phyloP scores from a whole-genome alignment of 768 basidiomycete species.

The Russula sp. region DNA sequence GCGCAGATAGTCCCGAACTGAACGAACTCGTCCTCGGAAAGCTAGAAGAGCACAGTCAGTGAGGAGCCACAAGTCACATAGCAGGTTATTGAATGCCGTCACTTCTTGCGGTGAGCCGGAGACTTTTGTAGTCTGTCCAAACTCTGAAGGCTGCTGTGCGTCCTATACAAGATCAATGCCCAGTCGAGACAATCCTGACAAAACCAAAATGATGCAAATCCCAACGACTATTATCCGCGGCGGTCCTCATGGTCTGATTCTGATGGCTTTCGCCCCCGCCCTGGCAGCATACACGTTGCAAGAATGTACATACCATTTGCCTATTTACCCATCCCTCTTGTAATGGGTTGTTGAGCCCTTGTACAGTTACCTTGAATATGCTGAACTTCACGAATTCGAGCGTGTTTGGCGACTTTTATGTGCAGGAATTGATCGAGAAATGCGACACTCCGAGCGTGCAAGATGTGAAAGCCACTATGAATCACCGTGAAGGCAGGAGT shows the following conservation, averaged over 20 bases:
- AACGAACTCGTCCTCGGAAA: slow-evolving; percentile 25
- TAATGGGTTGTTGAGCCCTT: background rate
- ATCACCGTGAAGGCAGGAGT: slow-evolving; percentile 21
- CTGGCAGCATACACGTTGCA: slow-evolving; percentile 21
- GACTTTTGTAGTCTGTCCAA: background rate
- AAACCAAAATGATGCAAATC: slow-evolving; percentile 6
- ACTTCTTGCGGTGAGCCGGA: slow-evolving; percentile 5
- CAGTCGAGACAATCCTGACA: slow-evolving; percentile 20
- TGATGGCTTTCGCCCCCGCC: slow-evolving; percentile 22
- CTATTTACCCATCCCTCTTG: background rate
- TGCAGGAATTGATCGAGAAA: slow-evolving; percentile 29
- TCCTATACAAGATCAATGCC: slow-evolving; percentile 13
- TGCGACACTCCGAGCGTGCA: slow-evolving; percentile 33
- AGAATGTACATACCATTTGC: slow-evolving; percentile 24
- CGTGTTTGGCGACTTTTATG: slow-evolving; percentile 30
- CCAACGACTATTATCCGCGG: slow-evolving; percentile 29
- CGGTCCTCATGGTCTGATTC: slow-evolving; percentile 28
- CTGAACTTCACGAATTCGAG: slow-evolving; percentile 33
- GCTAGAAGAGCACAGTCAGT: slow-evolving; percentile 6
- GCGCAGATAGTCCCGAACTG: slow-evolving; percentile 12
- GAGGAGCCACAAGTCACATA: slow-evolving; percentile 4
- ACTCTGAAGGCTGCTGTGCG: slow-evolving; percentile 1
- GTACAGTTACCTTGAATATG: slow-evolving; percentile 25
- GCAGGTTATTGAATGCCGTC: slow-evolving; percentile 18
- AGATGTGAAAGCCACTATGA: slow-evolving; percentile 27